Evolutionary conservation across 1,284 basidiomycete genomes (phyloP), one percentile per base, ranked within the genome.

Genomic region (Laetiporus sulphureus): DNA sequence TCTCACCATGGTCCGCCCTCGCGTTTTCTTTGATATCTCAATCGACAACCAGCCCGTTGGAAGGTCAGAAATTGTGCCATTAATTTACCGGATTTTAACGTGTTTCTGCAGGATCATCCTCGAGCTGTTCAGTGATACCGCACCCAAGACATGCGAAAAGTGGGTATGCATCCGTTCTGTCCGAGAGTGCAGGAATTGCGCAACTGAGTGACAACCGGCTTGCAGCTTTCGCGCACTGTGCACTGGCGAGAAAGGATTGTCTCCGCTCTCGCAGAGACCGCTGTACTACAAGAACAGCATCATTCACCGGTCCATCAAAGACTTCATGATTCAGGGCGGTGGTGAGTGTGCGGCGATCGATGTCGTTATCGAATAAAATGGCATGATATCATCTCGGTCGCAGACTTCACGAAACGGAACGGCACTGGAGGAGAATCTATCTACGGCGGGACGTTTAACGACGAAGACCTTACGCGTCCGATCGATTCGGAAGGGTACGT

Each of bases 261-360:
- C 83, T 0, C 63, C 67, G 2, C 59, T 72, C 23, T 75, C 80
- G 0, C 75, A 82, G 34, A 64, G 75, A 11, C 80, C 84, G 3
- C 71, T 95, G 3, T 83, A 84, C 63, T 96, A 92, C 75, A 90
- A 88, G 63, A 79, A 79, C 54, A 78, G 74, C 44, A 78, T 80
- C 34, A 70, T 92, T 13, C 90, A 92, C 56, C 74, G 90, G 20
- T 81, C 84, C 22, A 92, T 94, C 46, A 71, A 77, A 18, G 73
- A 80, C 48, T 94, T 95, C 62, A 95, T 95, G 92, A 79, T 93
- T 40, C 87, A 89, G 65, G 85, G 79, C 32, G 85, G 85, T 65
- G 81, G 79, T 83, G 50, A 40, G 69, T 55, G 41, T 31, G 13
- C 4, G 20, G 35, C 42, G 47, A 18, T 42, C 32, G 31, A 13